Evolutionary conservation across 257 asterid genomes (phyloP).

Genomic region (Solanum okadae): DNA sequence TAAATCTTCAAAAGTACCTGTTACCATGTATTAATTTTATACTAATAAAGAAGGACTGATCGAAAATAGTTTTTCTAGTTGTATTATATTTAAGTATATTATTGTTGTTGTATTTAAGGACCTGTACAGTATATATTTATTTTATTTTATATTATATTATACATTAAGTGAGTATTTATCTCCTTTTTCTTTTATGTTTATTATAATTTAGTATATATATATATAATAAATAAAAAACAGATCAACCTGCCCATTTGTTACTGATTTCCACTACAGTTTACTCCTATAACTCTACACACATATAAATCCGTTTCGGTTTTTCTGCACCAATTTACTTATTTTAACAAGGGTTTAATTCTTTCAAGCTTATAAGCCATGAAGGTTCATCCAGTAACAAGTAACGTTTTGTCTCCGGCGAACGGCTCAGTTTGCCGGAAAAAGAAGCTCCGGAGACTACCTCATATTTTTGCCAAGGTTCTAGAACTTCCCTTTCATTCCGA

Average conservation of each 20-base stretch:
- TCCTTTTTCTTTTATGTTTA: background rate
- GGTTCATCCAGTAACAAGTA: constrained; percentile 64
- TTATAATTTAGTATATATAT: background rate
- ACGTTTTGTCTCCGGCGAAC: constrained; percentile 22
- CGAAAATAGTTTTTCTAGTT: background rate
- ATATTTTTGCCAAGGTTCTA: constrained; percentile 73
- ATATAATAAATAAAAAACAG: background rate
- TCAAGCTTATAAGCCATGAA: constrained; percentile 27
- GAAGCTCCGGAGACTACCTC: constrained; percentile 75
- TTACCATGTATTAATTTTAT: background rate
- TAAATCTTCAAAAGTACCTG: background rate
- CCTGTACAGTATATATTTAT: background rate
- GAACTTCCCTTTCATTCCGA: constrained; percentile 71
- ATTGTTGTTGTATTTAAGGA: background rate
- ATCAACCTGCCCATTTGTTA: background rate
- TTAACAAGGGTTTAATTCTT: background rate
- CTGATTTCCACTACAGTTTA: background rate
- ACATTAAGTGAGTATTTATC: background rate
- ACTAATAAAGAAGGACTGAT: background rate
- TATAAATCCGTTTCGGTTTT: background rate
- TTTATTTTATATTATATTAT: no score
- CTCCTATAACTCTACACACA: background rate
- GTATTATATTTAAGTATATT: no score
- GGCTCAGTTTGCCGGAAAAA: constrained; percentile 32
- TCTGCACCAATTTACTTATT: background rate